Evolutionary conservation across 2,329 filamentous ascomycete species (phyloP), one percentile per base, ranked within the genome.

Genomic region (Drechslerella coelobrocha): DNA sequence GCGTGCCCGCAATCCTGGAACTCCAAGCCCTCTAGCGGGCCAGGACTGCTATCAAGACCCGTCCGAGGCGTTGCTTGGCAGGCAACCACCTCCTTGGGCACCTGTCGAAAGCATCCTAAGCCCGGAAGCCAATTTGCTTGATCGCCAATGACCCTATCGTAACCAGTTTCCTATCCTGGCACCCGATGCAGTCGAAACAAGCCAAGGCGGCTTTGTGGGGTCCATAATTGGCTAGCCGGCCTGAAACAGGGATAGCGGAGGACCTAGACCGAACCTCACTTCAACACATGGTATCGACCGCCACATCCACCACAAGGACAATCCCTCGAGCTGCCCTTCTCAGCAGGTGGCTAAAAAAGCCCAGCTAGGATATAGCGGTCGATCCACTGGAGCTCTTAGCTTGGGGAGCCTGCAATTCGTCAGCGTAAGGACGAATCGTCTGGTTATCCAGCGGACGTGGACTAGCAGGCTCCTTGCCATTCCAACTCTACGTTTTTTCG

Each of bases 121-220:
- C 56, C 56, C 19, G 56, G 54, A 45, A 48, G 34, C 24, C 39
- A 31, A 52, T 45, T 34, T 27, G 27, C 17, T 61, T 34, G 50
- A 57, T 61, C 62, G 55, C 48, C 62, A 60, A 61, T 68, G 37
- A 45, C 24, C 24, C 39, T 50, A 17, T 21, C 21, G n/a, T 50
- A 55, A 53, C 21, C 63, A 68, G 63, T 61, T 68, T 68, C 63
- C 63, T 68, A 34, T 61, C 51, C 51, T 29, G 56, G 63, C 21
- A 52, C 31, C 23, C 17, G 34, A 17, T 10, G 31, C 31, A 39
- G 29, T 27, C 29, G 34, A 26, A 48, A 34, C 24, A 10, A 12
- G 45, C 37, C 62, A 37, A 55, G 41, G 48, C 56, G 50, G 34
- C 34, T 39, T 39, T 39, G 12, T 2, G 12, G 34, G 34, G 12